phyloP scores from a whole-genome alignment of 2,329 filamentous ascomycete species.

The Diplodia corticola region DNA sequence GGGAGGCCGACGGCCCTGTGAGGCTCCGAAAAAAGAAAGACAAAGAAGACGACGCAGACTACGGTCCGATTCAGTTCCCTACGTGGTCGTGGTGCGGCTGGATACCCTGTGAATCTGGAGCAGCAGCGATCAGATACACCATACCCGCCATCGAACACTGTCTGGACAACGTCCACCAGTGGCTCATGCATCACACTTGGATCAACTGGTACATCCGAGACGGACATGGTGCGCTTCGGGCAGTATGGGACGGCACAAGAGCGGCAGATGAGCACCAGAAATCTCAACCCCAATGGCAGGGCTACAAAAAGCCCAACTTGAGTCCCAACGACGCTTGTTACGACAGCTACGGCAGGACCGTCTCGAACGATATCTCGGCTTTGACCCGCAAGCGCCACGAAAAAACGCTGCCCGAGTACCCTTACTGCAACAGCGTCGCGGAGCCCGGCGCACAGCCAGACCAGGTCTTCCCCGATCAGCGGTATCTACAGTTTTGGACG shows the following conservation, averaged over 20 bases:
- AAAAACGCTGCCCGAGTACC: background rate
- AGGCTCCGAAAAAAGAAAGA: too few relatives aligned
- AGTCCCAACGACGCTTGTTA: background rate
- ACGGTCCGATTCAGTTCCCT: too few relatives aligned
- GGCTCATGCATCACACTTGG: too few relatives aligned
- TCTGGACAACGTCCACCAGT: too few relatives aligned
- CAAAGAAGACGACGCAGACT: too few relatives aligned
- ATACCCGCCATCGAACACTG: too few relatives aligned
- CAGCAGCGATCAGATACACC: too few relatives aligned
- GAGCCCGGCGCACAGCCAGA: background rate
- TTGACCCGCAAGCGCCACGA: background rate
- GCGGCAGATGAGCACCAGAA: background rate
- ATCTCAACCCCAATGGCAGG: background rate
- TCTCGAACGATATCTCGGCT: background rate
- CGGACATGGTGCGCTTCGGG: background rate
- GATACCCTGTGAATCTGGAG: too few relatives aligned
- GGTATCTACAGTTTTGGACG: background rate
- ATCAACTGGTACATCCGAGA: too few relatives aligned
- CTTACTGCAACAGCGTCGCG: background rate
- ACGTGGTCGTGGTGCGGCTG: too few relatives aligned
- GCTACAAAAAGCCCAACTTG: background rate
- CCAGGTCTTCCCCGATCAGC: background rate
- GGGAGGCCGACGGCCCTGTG: too few relatives aligned
- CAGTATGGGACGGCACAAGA: background rate
- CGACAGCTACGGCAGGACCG: background rate